Base-by-base conservation (phyloP, 257 asterid species). In the Solanum chmielewskii region DNA sequence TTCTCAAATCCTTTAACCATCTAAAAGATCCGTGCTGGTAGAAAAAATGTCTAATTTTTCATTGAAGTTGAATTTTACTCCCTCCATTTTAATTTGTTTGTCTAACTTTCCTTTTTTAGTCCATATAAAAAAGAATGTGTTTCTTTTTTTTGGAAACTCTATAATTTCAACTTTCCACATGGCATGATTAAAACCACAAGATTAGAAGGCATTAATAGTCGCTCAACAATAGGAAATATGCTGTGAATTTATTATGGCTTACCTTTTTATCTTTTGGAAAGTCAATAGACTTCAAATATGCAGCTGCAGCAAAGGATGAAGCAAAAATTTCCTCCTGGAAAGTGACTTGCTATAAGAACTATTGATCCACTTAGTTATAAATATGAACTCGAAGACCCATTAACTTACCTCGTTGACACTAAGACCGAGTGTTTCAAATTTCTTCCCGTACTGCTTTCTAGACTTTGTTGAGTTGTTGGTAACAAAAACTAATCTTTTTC, bases 401-500 rank as follows among this genome's bases (percentile, higher is more conserved):
- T 41, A 82, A 89, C 92, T 85, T 89, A 94, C 99, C 96, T 97
- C 99, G 29, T 75, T 94, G 90, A 97, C 98, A 83, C 73, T 87
- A 84, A 97, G 99, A 87, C 99, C 99, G 56, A 97, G 98, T 5
- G 97, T 93, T 89, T 97, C 99, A 81, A 97, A 97, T 91, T 97
- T 97, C 33, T 95, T 96, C 39, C 99, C 99, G 25, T 97, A 97
- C 88, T 97, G 99, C 88, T 96, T 97, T 87, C 99, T 92, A 33
- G 99, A 97, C 91, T 97, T 97, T 16, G 99, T 97, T 31, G 99
- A 97, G 94, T 97, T 97, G 94, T 97, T 97, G 90, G 99, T 97
- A 75, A 97, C 99, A 87, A 97, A 97, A 89, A 97, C 98, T 93
- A 97, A 90, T 88, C 99, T 92, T 92, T 97, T 97, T 27, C 99